A percentile compares a stretch with the other conserved stretches of the same genome.
Evolutionary conservation across 1,284 basidiomycete species (phyloP).

Genomic region (Marasmius oreades): DNA sequence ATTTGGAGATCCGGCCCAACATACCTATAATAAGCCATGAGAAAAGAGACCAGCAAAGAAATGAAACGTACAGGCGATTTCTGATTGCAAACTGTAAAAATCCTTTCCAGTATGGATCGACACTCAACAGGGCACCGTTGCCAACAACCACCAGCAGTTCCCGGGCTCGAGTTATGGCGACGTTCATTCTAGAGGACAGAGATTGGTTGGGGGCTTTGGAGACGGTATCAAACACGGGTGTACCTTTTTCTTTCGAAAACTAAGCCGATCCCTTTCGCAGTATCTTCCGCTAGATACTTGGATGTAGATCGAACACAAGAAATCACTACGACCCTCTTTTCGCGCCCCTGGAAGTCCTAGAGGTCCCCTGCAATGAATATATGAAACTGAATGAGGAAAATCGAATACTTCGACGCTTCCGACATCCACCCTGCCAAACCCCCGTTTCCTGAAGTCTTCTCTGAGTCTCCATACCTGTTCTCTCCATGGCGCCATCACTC

Average conservation of each 20-base stretch:
- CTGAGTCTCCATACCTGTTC: constrained; percentile 46
- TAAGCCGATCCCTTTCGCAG: constrained; percentile 37
- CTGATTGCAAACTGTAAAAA: constrained; percentile 41
- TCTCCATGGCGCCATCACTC: constrained; percentile 45
- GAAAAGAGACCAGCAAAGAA: not conserved
- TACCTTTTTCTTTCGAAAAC: constrained; percentile 42
- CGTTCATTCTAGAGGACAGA: constrained; percentile 37
- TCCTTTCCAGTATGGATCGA: constrained; percentile 44
- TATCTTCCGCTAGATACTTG: constrained; percentile 42
- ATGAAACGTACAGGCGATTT: constrained; percentile 34
- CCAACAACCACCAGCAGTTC: constrained; percentile 43
- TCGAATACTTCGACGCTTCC: constrained; percentile 40
- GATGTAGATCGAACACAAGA: constrained; percentile 41
- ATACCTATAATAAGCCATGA: constrained; percentile 27
- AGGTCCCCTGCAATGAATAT: not conserved
- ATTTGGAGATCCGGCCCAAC: constrained; percentile 35
- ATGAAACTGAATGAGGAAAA: constrained; percentile 3
- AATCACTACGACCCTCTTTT: constrained; percentile 42
- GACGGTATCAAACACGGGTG: constrained; percentile 7
- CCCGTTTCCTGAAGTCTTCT: constrained; percentile 35
- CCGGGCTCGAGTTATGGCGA: constrained; percentile 44
- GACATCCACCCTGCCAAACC: constrained; percentile 39
- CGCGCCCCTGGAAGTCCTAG: constrained; percentile 44
- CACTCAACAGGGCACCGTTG: constrained; percentile 34
- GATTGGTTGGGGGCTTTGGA: not conserved